Base-by-base conservation (phyloP, 176 grass and related monocot species). In the Bromus sterilis region DNA sequence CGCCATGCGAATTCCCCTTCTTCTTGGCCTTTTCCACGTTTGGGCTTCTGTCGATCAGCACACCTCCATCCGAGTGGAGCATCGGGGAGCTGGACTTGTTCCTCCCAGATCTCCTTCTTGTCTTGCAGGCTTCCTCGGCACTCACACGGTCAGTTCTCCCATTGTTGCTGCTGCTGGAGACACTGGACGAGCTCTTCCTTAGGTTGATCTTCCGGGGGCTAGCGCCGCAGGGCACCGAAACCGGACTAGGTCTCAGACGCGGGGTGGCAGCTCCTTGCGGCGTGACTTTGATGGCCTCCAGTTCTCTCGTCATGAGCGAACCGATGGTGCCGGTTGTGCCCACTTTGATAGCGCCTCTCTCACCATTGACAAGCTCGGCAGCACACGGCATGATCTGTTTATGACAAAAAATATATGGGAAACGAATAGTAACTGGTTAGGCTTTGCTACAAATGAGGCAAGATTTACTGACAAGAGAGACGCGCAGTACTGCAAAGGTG, bases 281-380 rank as follows among this genome's bases (percentile, higher is more conserved):
- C 7, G 62, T 34, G 29, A 44, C 81, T 75, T 91, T 99, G 79
- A 83, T 76, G 72, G 84, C 34, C 10, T 93, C 91, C 37, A 99
- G 25, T 24, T 99, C 97, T 44, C 87, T 90, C 24, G 87, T 87
- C 89, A 99, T 93, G 28, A 99, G 91, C 21, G 97, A 91, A 31
- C 89, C 87, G 11, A 99, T 91, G 48, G 93, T 99, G 53, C 97
- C 97, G 0, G 85, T 99, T 18, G 93, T 86, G 5, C 97, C 97
- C 18, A 99, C 89, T 41, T 87, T 91, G 46, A 99, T 66, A 4
- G 51, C 30, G 62, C 44, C 63, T 21, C 67, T 84, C 80, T 82
- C 86, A 21, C 77, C 82, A 79, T 87, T 84, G 74, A 62, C 76
- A 53, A 82, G 66, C 79, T 87, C 72, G 8, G 71, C 24, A 11